phyloP scores from a whole-genome alignment of 805 yeast genomes.

The Sungouiella thailandica region DNA sequence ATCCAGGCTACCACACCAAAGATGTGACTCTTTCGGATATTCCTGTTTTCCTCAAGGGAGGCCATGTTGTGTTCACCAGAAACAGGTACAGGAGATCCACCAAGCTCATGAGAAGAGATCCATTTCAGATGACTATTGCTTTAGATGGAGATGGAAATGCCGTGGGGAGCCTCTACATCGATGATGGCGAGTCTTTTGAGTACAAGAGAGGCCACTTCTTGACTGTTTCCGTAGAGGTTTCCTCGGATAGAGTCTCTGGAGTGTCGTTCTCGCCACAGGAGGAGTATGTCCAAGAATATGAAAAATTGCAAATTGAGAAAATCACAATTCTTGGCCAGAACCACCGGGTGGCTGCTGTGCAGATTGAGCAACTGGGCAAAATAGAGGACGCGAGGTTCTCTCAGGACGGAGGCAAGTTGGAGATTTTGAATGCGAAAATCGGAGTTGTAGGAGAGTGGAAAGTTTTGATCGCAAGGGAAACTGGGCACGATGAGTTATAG shows the following conservation, averaged over 20 bases:
- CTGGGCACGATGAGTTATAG: slow-evolving; percentile 10
- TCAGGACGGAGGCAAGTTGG: slow-evolving; percentile 3
- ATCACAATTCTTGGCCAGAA: slow-evolving; percentile 45
- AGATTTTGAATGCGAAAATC: slow-evolving; percentile 8
- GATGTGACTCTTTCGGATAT: slow-evolving; percentile 52
- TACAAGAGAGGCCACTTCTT: slow-evolving; percentile 49
- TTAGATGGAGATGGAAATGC: slow-evolving; percentile 48
- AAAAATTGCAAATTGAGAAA: slow-evolving; percentile 47
- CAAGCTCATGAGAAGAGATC: slow-evolving; percentile 69
- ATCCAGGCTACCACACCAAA: slow-evolving; percentile 31
- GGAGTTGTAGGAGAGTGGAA: slow-evolving; percentile 7
- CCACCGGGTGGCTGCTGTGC: slow-evolving; percentile 14
- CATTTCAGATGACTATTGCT: slow-evolving; percentile 70
- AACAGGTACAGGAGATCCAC: slow-evolving; percentile 79
- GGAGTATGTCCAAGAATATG: slow-evolving; percentile 16
- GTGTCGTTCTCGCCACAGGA: slow-evolving; percentile 3
- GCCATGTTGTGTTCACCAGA: slow-evolving; percentile 62
- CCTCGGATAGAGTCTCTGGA: slow-evolving; percentile 5
- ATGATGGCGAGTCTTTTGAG: slow-evolving; percentile 76
- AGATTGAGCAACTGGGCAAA: slow-evolving; percentile 34
- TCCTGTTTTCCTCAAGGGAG: slow-evolving; percentile 77
- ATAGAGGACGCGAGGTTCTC: slow-evolving; percentile 26
- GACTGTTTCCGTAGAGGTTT: slow-evolving; percentile 35
- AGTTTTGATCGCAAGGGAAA: not conserved
- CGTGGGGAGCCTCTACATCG: slow-evolving; percentile 60